Evolutionary conservation across 139 green algal genomes (phyloP).

Genomic region (Tetradesmus lagerheimii): DNA sequence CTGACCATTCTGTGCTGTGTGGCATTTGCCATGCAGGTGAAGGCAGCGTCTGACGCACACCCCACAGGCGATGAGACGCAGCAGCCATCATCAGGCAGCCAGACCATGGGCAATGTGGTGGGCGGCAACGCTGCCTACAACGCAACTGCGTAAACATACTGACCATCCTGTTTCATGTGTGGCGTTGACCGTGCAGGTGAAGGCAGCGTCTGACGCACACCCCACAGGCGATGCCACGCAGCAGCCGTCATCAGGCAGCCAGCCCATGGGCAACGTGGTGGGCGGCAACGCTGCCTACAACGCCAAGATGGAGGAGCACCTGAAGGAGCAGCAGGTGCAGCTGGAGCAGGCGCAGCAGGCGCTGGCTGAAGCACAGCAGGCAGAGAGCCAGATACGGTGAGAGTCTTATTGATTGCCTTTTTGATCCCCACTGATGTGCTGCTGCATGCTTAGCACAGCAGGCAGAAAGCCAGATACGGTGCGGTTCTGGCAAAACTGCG

Average conservation of each 20-base stretch:
- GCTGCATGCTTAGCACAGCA: too few relatives aligned
- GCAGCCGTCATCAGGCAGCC: neutral
- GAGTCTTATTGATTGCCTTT: too few relatives aligned
- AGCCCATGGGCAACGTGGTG: neutral
- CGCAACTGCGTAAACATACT: too few relatives aligned
- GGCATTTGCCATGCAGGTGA: too few relatives aligned
- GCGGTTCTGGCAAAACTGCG: too few relatives aligned
- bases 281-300: conserved; percentile 37
- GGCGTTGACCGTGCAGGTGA: neutral
- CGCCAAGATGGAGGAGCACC: conserved; percentile 90
- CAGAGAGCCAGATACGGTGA: conserved; percentile 54
- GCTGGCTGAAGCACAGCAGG: conserved; percentile 52
- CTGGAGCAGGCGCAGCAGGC: conserved; percentile 79
- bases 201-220: neutral
- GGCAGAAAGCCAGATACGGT: too few relatives aligned
- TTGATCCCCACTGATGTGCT: too few relatives aligned
- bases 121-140: conserved; percentile 38
- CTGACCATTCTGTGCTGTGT: neutral
- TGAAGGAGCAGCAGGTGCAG: conserved; percentile 84
- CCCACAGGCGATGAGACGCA: too few relatives aligned
- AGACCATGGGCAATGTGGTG: too few relatives aligned
- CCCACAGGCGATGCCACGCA: neutral
- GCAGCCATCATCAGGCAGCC: too few relatives aligned
- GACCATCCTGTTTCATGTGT: neutral
- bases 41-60: too few relatives aligned